A percentile compares a stretch with the other conserved stretches of the same genome.
Evolutionary conservation across 139 green algal genomes (phyloP).

Genomic region (Nannochloris sp.): DNA sequence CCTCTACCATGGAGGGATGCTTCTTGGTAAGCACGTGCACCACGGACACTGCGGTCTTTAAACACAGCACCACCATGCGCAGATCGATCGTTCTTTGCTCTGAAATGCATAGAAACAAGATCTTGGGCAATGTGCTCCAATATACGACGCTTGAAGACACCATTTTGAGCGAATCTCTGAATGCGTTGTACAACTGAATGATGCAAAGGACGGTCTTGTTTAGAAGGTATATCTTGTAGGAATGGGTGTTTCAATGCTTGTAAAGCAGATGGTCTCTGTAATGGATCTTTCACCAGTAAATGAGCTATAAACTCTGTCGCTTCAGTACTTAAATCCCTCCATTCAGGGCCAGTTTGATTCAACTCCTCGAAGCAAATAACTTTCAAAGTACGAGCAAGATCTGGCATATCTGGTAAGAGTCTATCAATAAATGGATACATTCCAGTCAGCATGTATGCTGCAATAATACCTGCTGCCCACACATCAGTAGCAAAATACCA

Average conservation of each 20-base stretch:
- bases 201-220: conserved; percentile 35
- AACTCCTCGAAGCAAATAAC: conserved; percentile 29
- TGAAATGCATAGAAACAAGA: conserved; percentile 48
- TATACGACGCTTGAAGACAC: conserved; percentile 70
- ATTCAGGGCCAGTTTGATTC: conserved; percentile 4
- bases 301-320: conserved; percentile 16
- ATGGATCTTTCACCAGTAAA: conserved; percentile 48
- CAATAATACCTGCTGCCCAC: conserved; percentile 82
- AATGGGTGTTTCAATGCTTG: conserved; percentile 71
- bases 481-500: conserved; percentile 68
- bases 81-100: not conserved
- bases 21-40: not conserved
- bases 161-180: conserved; percentile 63
- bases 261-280: conserved; percentile 48
- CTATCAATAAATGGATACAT: conserved; percentile 30
- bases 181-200: conserved; percentile 64
- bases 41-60: conserved; percentile 1
- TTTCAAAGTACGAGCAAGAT: conserved; percentile 17
- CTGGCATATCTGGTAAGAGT: conserved; percentile 10
- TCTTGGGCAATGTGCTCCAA: conserved; percentile 85
- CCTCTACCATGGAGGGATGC: not conserved
- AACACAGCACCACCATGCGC: conserved; percentile 2
- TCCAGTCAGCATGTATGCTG: conserved; percentile 28
- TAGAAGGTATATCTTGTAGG: conserved; percentile 43
- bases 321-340: conserved; percentile 3